Conservation (phyloP, 2,329 filamentous ascomycete genomes). For the Hypoxylon sp. region DNA sequence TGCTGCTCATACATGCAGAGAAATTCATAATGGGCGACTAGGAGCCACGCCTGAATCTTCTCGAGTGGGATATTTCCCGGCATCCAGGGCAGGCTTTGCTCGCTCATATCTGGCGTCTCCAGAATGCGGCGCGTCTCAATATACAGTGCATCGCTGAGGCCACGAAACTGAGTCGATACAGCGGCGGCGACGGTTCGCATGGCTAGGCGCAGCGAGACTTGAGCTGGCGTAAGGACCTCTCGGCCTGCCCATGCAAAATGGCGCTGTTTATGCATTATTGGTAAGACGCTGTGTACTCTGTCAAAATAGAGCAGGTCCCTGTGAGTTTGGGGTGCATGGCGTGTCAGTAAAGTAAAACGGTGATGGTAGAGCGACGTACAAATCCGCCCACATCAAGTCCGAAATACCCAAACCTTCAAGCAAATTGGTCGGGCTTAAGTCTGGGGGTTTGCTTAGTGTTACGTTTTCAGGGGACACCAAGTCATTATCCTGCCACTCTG, state of each 20-base stretch:
- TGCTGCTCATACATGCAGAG: neutral
- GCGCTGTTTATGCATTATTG: slow-evolving; percentile 16
- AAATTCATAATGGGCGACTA: slow-evolving; percentile 21
- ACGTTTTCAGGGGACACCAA: neutral
- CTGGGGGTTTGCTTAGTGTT: neutral
- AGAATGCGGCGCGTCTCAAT: neutral
- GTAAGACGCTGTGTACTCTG: slow-evolving; percentile 7
- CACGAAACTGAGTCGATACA: slow-evolving; percentile 7
- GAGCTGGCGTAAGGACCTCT: neutral
- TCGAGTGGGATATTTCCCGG: slow-evolving; percentile 5
- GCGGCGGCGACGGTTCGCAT: slow-evolving; percentile 13
- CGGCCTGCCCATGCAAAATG: slow-evolving; percentile 3
- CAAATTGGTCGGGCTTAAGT: neutral
- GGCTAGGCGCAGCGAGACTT: slow-evolving; percentile 1
- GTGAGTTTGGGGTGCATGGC: neutral
- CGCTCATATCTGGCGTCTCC: neutral
- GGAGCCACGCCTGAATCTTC: slow-evolving; percentile 20
- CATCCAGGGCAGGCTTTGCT: slow-evolving; percentile 1
- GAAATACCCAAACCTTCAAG: neutral
- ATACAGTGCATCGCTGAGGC: slow-evolving; percentile 6
- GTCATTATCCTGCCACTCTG: neutral
- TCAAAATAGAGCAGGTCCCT: slow-evolving; percentile 30
- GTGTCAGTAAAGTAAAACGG: neutral
- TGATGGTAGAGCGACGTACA: neutral
- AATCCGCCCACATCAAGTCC: slow-evolving; percentile 6